A percentile compares a stretch with the other conserved stretches of the same genome.
These are phyloP conservation scores for Adiantum capillusveneris DNA, from an alignment of 75 land plant genomes.

Conservation along the genomic window DNA sequence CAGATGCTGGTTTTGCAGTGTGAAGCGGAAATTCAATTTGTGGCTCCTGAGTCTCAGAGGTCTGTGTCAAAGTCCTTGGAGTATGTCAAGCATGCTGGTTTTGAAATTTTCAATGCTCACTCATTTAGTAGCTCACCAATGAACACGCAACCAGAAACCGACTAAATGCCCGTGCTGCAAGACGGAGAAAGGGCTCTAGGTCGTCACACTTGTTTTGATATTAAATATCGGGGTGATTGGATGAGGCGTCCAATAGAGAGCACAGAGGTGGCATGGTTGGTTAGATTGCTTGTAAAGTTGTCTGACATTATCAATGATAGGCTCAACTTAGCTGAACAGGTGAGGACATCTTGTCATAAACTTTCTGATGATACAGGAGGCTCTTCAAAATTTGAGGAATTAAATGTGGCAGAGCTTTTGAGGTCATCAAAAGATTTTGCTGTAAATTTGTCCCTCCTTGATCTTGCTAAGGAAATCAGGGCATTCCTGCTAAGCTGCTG, in stretches of 20 bases:
- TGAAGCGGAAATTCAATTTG: conserved; percentile 59
- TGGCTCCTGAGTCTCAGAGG: conserved; percentile 1
- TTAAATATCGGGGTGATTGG: conserved; percentile 89
- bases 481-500: conserved; percentile 12
- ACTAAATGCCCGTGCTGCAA: conserved; percentile 27
- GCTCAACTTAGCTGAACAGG: conserved; percentile 41
- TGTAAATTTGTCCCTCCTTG: conserved; percentile 7
- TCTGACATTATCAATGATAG: conserved; percentile 51
- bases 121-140: background rate
- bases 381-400: conserved; percentile 16
- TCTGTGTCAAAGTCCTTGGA: conserved; percentile 25
- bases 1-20: conserved; percentile 79
- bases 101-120: conserved; percentile 37
- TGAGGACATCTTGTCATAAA: background rate
- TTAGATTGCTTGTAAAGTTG: conserved; percentile 46
- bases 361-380: background rate
- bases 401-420: conserved; percentile 9
- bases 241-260: conserved; percentile 80
- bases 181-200: conserved; percentile 36
- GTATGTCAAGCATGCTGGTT: conserved; percentile 40
- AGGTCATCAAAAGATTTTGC: conserved; percentile 18
- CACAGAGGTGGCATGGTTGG: conserved; percentile 77
- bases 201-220: conserved; percentile 32
- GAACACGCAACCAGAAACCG: conserved; percentile 6
- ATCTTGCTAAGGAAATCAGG: conserved; percentile 18